Percentiles rank a stretch among this genome's conserved stretches.
These are phyloP conservation scores for Lentinus polychrous DNA, from an alignment of 1,284 basidiomycete species.

Conservation along the genomic window DNA sequence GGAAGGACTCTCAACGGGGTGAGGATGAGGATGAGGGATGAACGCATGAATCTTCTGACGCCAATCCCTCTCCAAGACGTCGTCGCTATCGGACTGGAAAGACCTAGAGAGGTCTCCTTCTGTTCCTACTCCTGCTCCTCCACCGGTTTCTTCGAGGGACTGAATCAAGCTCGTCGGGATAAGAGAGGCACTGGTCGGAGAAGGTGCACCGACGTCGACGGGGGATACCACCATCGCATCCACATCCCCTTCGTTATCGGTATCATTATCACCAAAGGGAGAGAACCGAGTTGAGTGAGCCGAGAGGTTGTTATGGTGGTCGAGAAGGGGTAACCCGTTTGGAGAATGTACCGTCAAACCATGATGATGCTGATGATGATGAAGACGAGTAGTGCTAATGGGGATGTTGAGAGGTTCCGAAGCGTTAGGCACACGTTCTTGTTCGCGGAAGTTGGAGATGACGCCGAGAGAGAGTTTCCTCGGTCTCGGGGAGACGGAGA, in stretches of 20 bases:
- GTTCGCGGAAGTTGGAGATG: constrained; percentile 29
- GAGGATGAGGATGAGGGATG: constrained; percentile 15
- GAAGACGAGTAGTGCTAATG: constrained; percentile 1
- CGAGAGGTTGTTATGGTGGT: constrained; percentile 27
- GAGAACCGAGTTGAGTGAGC: constrained; percentile 33
- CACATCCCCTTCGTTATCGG: constrained; percentile 24
- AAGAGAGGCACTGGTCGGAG: constrained; percentile 32
- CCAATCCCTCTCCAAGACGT: constrained; percentile 47
- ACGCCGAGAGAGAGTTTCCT: constrained; percentile 32
- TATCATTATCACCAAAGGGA: constrained; percentile 40
- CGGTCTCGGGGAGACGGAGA: constrained; percentile 27
- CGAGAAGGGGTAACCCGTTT: constrained; percentile 34
- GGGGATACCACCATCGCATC: constrained; percentile 3
- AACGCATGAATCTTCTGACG: constrained; percentile 21
- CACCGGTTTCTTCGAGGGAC: constrained; percentile 36
- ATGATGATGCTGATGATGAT: constrained; percentile 13
- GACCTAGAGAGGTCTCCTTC: constrained; percentile 39
- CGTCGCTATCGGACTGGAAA: constrained; percentile 51
- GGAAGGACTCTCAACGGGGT: constrained; percentile 21
- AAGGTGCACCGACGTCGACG: constrained; percentile 15
- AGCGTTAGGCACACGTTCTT: constrained; percentile 5
- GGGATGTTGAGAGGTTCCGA: not conserved
- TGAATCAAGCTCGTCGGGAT: constrained; percentile 54
- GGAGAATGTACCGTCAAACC: constrained; percentile 23
- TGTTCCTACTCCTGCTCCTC: constrained; percentile 13